Evolutionary conservation across 805 yeast species (phyloP).

Genomic region (Starmerella stigmatis): DNA sequence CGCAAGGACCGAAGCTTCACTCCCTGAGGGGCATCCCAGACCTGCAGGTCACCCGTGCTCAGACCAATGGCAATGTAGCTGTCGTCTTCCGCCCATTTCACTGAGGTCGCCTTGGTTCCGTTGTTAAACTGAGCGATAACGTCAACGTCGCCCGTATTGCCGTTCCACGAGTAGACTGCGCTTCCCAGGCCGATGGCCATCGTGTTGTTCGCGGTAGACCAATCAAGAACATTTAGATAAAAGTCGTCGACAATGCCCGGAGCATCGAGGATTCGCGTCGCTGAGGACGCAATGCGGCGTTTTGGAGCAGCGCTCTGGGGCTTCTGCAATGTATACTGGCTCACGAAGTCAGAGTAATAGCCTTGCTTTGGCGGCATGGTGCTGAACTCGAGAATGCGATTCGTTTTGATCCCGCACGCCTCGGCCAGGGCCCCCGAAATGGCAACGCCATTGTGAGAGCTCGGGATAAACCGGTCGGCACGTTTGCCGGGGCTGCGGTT

Average conservation of each 20-base stretch:
- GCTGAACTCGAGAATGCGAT: constrained; percentile 73
- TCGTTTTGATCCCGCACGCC: constrained; percentile 83
- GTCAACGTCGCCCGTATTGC: constrained; percentile 65
- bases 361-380: constrained; percentile 55
- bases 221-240: constrained; percentile 71
- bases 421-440: constrained; percentile 45
- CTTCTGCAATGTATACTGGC: constrained; percentile 23
- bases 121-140: constrained; percentile 36
- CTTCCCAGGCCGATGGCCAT: constrained; percentile 82
- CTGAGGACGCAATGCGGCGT: constrained; percentile 70
- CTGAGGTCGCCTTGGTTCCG: constrained; percentile 46
- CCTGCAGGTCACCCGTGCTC: constrained; percentile 73
- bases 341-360: constrained; percentile 13
- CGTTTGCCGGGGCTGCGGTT: constrained; percentile 7
- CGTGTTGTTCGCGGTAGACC: constrained; percentile 66
- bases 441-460: neutral
- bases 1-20: constrained; percentile 69
- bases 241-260: constrained; percentile 92
- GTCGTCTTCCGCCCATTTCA: constrained; percentile 88
- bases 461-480: constrained; percentile 13
- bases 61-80: constrained; percentile 68
- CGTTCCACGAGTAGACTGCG: constrained; percentile 86
- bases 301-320: constrained; percentile 9
- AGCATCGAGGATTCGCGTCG: constrained; percentile 89
- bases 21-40: constrained; percentile 82